Evolutionary conservation across 2,329 filamentous ascomycete genomes (phyloP), one percentile per base, ranked within the genome.

Genomic region (Colletotrichum somersetense): DNA sequence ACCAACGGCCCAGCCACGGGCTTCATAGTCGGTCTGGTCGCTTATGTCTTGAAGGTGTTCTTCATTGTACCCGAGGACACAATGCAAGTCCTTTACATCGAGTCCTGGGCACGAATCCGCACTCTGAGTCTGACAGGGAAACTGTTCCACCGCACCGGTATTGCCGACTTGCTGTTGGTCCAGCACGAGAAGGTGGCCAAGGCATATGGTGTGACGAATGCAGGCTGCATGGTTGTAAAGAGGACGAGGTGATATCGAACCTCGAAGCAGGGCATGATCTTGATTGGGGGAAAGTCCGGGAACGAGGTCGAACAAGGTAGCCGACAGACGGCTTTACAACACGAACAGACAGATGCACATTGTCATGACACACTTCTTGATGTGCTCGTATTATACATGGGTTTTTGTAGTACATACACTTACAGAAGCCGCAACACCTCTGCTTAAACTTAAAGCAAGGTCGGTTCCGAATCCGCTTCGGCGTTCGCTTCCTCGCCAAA

Each of bases 1-100:
- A 94, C 92, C 63, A 98, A 98, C 78, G 96, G 96, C 0, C 96
- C 96, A 0, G 96, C 92, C 0, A 97, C 94, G 0, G 94, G 92
- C 1, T 94, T 97, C 73, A 91, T 97, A 46, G 85, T 97, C 59
- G 87, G 86, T 2, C 64, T 89, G 2, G 83, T 84, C 0, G 87
- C 85, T 0, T 84, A 87, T 50, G 1, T 83, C 0, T 77, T 90
- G 59, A 89, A 86, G 77, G 72, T 89, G 14, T 75, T 85, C 44
- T 82, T 76, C 65, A 12, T 85, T 7, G 82, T 84, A 35, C 86
- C 86, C 0, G 79, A 84, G 26, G 82, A 85, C 38, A 88, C 87
- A 74, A 91, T 96, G 83, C 89, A 90, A 74, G 91, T 93, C 12
- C 85, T 98, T 18, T 99, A 96, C 80, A 89, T 98, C 38, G 96